Conservation (phyloP, 2,329 filamentous ascomycete genomes). For the Pestalotiopsis sp. region DNA sequence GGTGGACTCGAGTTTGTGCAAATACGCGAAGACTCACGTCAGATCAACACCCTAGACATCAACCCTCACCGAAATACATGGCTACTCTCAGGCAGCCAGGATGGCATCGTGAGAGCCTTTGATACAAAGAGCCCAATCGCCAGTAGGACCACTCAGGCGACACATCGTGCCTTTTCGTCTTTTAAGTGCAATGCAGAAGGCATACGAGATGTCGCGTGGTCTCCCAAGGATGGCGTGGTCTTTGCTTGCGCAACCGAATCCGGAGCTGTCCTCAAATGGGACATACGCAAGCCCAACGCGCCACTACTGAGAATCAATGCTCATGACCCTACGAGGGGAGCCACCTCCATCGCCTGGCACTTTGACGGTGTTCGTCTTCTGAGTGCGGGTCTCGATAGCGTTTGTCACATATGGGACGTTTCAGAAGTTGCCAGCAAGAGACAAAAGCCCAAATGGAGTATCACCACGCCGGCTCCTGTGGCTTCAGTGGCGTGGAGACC, state of each 20-base stretch:
- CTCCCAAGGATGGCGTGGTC: constrained; percentile 60
- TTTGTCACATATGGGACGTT: constrained; percentile 68
- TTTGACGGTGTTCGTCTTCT: constrained; percentile 68
- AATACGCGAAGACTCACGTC: constrained; percentile 62
- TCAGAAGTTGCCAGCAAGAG: constrained; percentile 61
- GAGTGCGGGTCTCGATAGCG: constrained; percentile 64
- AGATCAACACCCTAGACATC: constrained; percentile 66
- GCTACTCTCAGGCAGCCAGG: constrained; percentile 65
- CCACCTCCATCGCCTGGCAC: constrained; percentile 67
- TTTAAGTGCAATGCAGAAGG: constrained; percentile 57
- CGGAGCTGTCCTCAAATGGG: constrained; percentile 66
- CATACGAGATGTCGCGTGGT: constrained; percentile 68
- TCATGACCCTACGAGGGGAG: constrained; percentile 57
- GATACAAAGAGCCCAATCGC: constrained; percentile 54
- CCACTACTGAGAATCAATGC: constrained; percentile 63
- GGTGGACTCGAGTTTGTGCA: constrained; percentile 58
- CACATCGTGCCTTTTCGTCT: constrained; percentile 49
- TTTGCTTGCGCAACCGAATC: constrained; percentile 68
- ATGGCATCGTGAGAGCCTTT: constrained; percentile 64
- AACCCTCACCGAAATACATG: constrained; percentile 61
- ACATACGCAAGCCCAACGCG: constrained; percentile 55
- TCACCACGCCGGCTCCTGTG: constrained; percentile 63
- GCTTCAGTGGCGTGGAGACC: constrained; percentile 65
- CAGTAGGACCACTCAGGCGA: constrained; percentile 51
- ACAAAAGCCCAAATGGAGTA: constrained; percentile 65